phyloP scores from a whole-genome alignment of 345 rosid genomes.

The Viola odorata region DNA sequence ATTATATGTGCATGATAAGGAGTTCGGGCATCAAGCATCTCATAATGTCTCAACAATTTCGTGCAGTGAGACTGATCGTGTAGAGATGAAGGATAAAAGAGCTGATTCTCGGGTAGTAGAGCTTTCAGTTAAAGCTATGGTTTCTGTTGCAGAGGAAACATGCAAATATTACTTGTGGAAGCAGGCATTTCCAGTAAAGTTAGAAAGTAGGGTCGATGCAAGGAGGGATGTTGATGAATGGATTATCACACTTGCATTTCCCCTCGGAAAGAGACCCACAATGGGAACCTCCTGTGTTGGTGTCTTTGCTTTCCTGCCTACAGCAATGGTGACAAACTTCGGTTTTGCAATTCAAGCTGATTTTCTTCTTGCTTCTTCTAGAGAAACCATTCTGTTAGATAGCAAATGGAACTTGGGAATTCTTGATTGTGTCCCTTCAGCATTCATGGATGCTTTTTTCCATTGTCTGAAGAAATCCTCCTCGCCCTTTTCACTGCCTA shows the following conservation, averaged over 20 bases:
- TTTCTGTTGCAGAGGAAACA: neutral
- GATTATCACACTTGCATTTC: slow-evolving; percentile 12
- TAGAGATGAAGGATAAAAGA: neutral
- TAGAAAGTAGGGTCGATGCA: neutral
- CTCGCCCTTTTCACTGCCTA: neutral
- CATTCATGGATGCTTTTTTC: neutral
- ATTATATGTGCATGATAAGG: neutral
- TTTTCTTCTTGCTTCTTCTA: neutral
- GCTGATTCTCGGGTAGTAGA: neutral
- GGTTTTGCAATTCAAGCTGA: too few relatives aligned
- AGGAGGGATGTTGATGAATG: slow-evolving; percentile 7
- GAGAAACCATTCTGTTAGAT: slow-evolving; percentile 6
- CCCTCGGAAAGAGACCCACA: slow-evolving; percentile 1
- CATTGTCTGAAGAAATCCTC: neutral
- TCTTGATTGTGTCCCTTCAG: slow-evolving; percentile 1
- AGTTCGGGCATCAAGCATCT: neutral
- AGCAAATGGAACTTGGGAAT: slow-evolving; percentile 14
- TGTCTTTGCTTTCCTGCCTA: too few relatives aligned
- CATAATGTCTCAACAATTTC: slow-evolving; percentile 5
- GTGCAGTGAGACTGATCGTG: slow-evolving; percentile 4
- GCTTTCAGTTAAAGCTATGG: slow-evolving; percentile 2
- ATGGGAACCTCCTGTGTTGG: too few relatives aligned
- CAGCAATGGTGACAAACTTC: too few relatives aligned
- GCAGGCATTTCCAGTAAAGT: slow-evolving; percentile 12
- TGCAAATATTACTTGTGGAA: slow-evolving; percentile 9